Percentiles rank a stretch among this genome's conserved stretches.
phyloP scores from a whole-genome alignment of 2,329 filamentous ascomycete genomes.

The Fusarium robinianum region DNA sequence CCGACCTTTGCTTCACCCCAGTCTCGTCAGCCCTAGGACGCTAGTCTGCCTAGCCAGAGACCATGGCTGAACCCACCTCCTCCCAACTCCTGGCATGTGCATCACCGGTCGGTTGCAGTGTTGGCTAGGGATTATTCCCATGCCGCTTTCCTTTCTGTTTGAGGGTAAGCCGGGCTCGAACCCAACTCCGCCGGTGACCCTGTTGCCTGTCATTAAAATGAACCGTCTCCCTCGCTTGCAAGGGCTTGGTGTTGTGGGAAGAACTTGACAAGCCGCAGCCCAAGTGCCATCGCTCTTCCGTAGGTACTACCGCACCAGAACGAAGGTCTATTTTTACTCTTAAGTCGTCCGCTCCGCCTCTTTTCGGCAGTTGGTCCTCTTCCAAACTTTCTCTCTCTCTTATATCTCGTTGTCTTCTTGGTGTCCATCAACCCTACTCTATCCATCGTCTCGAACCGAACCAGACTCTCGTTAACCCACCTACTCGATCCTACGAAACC shows the following conservation, averaged over 20 bases:
- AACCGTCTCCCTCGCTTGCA: conserved; percentile 23
- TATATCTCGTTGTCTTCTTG: background rate
- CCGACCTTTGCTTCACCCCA: conserved; percentile 15
- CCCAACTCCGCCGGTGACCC: conserved; percentile 27
- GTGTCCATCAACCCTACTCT: background rate
- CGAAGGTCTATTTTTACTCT: too few species aligned
- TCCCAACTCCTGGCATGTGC: too few species aligned
- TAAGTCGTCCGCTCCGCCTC: too few species aligned
- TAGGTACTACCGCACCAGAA: too few species aligned
- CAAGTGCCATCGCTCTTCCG: too few species aligned
- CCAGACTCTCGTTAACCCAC: conserved; percentile 1
- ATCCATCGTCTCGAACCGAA: conserved; percentile 1
- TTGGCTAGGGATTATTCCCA: conserved; percentile 4
- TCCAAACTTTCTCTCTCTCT: background rate
- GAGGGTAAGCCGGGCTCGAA: conserved; percentile 22
- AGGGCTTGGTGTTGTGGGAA: conserved; percentile 23
- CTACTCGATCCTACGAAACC: too few species aligned
- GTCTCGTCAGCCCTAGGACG: conserved; percentile 36
- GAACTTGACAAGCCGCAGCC: too few species aligned
- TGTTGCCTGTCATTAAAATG: conserved; percentile 31
- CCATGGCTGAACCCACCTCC: conserved; percentile 19
- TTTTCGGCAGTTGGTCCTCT: too few species aligned
- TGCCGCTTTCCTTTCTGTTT: conserved; percentile 2
- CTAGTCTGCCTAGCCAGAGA: conserved; percentile 13
- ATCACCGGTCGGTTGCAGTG: too few species aligned